A percentile compares a stretch with the other conserved stretches of the same genome.
Conservation (phyloP, 1,139 yeast species). For the Hansenula lynferdii region DNA sequence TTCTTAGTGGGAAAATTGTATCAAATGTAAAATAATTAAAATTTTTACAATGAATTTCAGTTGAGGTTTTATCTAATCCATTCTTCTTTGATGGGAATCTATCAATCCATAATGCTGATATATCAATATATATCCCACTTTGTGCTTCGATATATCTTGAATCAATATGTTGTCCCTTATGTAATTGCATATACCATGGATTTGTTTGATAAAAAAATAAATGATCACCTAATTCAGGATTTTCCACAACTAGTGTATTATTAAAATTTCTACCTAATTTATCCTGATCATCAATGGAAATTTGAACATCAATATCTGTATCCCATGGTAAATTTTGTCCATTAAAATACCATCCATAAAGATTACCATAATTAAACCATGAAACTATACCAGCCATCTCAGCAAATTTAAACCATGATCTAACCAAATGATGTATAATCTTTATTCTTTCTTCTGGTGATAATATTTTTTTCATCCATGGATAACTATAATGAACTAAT, state of each 20-base stretch:
- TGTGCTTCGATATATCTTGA: constrained; percentile 69
- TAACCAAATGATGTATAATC: constrained; percentile 45
- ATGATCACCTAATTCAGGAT: constrained; percentile 49
- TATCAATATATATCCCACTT: constrained; percentile 64
- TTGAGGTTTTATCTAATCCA: too few relatives aligned
- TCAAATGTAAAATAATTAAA: too few relatives aligned
- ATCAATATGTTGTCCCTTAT: constrained; percentile 60
- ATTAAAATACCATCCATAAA: constrained; percentile 63
- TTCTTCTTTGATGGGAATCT: too few relatives aligned
- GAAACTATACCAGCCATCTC: constrained; percentile 41
- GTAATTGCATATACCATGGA: constrained; percentile 27
- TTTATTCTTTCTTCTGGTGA: constrained; percentile 41
- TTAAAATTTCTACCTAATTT: constrained; percentile 45
- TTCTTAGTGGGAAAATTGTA: too few relatives aligned
- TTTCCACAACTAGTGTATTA: constrained; percentile 47
- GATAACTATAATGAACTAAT: too few relatives aligned
- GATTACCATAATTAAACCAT: constrained; percentile 62
- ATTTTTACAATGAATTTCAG: too few relatives aligned
- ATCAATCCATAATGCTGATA: constrained; percentile 40
- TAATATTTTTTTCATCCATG: too few relatives aligned
- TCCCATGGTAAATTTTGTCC: constrained; percentile 67
- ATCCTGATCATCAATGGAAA: constrained; percentile 53
- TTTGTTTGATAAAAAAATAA: constrained; percentile 34
- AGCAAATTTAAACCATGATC: constrained; percentile 53
- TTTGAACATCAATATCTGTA: constrained; percentile 58